Conservation (phyloP, 169 alveolate species). For the Plasmodium ovale region DNA sequence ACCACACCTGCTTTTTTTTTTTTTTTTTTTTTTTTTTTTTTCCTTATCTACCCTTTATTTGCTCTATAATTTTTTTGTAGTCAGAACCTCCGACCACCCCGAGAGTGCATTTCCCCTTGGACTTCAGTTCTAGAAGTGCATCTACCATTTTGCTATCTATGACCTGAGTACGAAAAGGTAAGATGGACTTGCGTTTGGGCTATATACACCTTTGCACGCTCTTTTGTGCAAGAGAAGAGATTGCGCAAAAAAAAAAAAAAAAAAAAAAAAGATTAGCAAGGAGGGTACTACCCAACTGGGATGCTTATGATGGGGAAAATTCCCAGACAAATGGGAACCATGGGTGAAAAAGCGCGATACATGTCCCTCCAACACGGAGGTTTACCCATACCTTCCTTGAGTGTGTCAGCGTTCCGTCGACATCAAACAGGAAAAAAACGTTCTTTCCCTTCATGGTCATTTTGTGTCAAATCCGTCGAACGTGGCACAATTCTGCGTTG, state of each 20-base stretch:
- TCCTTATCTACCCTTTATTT: slow-evolving; percentile 79
- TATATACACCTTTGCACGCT: too few species aligned
- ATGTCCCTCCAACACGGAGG: too few species aligned
- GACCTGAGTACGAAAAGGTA: too few species aligned
- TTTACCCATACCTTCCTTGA: slow-evolving; percentile 79
- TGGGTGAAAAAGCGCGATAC: too few species aligned
- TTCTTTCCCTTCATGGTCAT: slow-evolving; percentile 1
- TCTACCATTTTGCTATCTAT: slow-evolving; percentile 87
- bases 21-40: slow-evolving; percentile 14
- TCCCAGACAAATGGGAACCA: too few species aligned
- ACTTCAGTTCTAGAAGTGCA: slow-evolving; percentile 77
- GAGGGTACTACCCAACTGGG: too few species aligned
- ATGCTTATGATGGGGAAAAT: too few species aligned
- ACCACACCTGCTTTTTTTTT: not conserved
- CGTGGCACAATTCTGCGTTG: too few species aligned
- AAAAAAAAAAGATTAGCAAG: not conserved
- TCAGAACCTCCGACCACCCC: slow-evolving; percentile 93
- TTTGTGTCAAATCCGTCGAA: not conserved
- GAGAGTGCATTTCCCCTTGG: slow-evolving; percentile 24
- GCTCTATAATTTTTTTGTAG: slow-evolving; percentile 83
- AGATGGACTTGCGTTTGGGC: too few species aligned
- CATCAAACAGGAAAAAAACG: slow-evolving; percentile 86
- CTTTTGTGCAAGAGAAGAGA: not conserved
- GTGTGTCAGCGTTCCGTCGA: slow-evolving; percentile 94
- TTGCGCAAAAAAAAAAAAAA: not conserved